phyloP scores from a whole-genome alignment of 2,329 filamentous ascomycete species.

The Aspergillus candidus region DNA sequence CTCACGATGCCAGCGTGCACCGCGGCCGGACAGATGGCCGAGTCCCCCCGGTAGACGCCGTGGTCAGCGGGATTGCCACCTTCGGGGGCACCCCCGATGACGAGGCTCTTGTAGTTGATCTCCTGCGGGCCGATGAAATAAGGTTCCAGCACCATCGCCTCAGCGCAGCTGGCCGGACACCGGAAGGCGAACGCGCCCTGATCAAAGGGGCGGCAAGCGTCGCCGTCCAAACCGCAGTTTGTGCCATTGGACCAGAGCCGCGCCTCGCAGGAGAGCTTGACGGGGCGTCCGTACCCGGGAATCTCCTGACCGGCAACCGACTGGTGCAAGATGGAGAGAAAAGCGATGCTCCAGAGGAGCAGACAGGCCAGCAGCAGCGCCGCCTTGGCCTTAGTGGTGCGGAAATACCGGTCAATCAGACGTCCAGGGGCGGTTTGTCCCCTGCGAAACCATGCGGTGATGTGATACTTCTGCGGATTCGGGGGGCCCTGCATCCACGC shows the following conservation, averaged over 20 bases:
- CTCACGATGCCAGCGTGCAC: constrained; percentile 55
- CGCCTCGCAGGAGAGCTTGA: constrained; percentile 30
- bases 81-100: constrained; percentile 49
- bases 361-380: constrained; percentile 22
- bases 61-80: constrained; percentile 33
- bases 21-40: constrained; percentile 55
- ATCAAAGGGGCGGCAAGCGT: constrained; percentile 52
- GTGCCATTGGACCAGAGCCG: constrained; percentile 35
- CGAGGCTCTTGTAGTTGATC: constrained; percentile 49
- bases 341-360: constrained; percentile 28
- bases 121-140: constrained; percentile 53
- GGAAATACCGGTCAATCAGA: constrained; percentile 26
- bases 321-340: constrained; percentile 26
- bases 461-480: constrained; percentile 28
- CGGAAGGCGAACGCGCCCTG: constrained; percentile 51
- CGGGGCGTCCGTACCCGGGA: constrained; percentile 29
- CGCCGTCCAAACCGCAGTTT: constrained; percentile 52
- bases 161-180: constrained; percentile 53
- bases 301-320: constrained; percentile 27
- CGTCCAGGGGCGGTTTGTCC: constrained; percentile 31
- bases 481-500: constrained; percentile 28
- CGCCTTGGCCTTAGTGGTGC: constrained; percentile 18
- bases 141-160: constrained; percentile 47
- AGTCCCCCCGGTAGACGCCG: constrained; percentile 54
- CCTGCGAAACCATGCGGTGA: constrained; percentile 27